Evolutionary conservation across 345 rosid species (phyloP).

Genomic region (Euphorbia peplus): DNA sequence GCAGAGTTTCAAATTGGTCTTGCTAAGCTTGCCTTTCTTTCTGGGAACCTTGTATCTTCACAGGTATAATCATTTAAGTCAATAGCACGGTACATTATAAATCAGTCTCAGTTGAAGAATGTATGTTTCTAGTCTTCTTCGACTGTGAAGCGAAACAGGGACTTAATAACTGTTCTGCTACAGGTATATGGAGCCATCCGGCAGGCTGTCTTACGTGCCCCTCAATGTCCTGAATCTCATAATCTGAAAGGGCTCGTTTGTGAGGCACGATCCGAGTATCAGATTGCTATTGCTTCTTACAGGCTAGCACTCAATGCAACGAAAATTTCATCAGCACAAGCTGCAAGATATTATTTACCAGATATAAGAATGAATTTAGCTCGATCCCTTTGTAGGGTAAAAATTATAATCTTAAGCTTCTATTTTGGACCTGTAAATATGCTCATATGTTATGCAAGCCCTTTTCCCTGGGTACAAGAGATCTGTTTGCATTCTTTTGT

Average conservation of each 20-base stretch:
- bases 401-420: constrained; percentile 9
- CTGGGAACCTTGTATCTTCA: constrained; percentile 70
- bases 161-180: constrained; percentile 1
- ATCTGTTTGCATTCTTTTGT: constrained; percentile 1
- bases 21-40: constrained; percentile 66
- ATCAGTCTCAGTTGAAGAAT: neutral
- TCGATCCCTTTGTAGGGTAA: constrained; percentile 75
- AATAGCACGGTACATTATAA: neutral
- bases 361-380: constrained; percentile 75
- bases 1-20: constrained; percentile 94
- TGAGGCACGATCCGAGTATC: constrained; percentile 70
- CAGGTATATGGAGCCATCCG: constrained; percentile 86
- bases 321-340: constrained; percentile 33
- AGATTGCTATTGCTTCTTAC: constrained; percentile 62
- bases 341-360: constrained; percentile 42
- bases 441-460: neutral
- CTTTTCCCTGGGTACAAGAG: neutral
- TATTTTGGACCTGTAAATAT: neutral
- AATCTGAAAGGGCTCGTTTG: constrained; percentile 77
- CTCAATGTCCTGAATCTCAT: constrained; percentile 76
- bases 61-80: constrained; percentile 44
- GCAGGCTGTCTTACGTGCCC: constrained; percentile 87
- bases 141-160: neutral
- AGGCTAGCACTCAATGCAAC: constrained; percentile 55
- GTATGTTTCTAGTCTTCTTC: neutral